These are phyloP conservation scores for Xylariaceae sp. DNA, from an alignment of 2,329 filamentous ascomycete species.

Conservation along the genomic window DNA sequence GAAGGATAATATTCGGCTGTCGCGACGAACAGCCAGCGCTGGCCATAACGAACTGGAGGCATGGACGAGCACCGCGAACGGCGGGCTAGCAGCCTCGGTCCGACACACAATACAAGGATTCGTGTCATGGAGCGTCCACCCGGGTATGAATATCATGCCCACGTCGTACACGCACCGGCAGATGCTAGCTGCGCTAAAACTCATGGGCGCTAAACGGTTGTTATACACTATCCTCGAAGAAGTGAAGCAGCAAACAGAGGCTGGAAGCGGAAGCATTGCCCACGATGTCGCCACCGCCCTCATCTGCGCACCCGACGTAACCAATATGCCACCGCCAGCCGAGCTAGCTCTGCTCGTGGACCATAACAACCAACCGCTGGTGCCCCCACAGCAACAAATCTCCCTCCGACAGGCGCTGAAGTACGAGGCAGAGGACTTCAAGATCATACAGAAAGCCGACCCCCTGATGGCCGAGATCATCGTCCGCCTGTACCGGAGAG, in stretches of 20 bases:
- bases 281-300: slow-evolving; percentile 72
- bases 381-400: slow-evolving; percentile 50
- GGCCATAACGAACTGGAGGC: slow-evolving; percentile 69
- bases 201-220: slow-evolving; percentile 64
- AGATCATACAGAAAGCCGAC: slow-evolving; percentile 59
- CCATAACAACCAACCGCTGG: slow-evolving; percentile 38
- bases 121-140: slow-evolving; percentile 67
- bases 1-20: slow-evolving; percentile 59
- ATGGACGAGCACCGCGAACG: slow-evolving; percentile 62
- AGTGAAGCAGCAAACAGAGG: slow-evolving; percentile 62
- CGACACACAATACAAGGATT: slow-evolving; percentile 65
- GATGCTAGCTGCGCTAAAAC: slow-evolving; percentile 61
- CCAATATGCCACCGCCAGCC: slow-evolving; percentile 44
- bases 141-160: slow-evolving; percentile 57
- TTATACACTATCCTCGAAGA: slow-evolving; percentile 69
- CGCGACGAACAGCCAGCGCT: slow-evolving; percentile 63
- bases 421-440: slow-evolving; percentile 60
- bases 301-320: slow-evolving; percentile 67
- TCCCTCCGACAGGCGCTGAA: slow-evolving; percentile 64
- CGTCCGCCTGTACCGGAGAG: slow-evolving; percentile 63
- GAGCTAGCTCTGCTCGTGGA: slow-evolving; percentile 39
- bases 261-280: slow-evolving; percentile 60
- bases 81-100: slow-evolving; percentile 60
- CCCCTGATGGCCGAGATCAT: slow-evolving; percentile 60
- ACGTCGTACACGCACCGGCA: slow-evolving; percentile 74